These are phyloP conservation scores for Botrytis tulipae DNA, from an alignment of 2,329 filamentous ascomycete genomes.

Conservation along the genomic window DNA sequence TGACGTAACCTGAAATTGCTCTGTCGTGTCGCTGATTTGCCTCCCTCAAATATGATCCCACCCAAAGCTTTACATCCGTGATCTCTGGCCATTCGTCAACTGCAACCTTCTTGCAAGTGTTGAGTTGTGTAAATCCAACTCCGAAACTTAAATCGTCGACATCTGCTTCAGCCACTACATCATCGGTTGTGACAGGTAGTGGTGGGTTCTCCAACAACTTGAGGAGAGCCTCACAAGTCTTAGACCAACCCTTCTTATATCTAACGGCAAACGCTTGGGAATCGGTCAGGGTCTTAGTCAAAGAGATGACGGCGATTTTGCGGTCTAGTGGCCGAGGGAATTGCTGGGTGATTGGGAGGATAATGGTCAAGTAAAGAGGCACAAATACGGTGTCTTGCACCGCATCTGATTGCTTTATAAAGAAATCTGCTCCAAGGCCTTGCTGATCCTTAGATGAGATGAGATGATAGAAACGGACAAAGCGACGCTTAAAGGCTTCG, in stretches of 20 bases:
- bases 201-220: conserved; percentile 89
- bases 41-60: conserved; percentile 60
- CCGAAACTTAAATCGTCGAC: conserved; percentile 95
- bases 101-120: conserved; percentile 75
- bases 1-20: conserved; percentile 67
- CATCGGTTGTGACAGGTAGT: conserved; percentile 62
- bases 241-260: conserved; percentile 86
- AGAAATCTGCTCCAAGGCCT: conserved; percentile 89
- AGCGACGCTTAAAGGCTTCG: conserved; percentile 81
- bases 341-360: conserved; percentile 86
- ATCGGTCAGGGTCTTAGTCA: conserved; percentile 88
- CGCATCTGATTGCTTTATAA: conserved; percentile 78
- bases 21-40: conserved; percentile 74
- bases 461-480: conserved; percentile 93
- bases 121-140: conserved; percentile 88
- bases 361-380: conserved; percentile 80
- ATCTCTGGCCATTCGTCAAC: conserved; percentile 86
- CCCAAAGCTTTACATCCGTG: conserved; percentile 76
- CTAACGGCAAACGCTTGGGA: conserved; percentile 78
- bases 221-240: conserved; percentile 85
- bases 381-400: conserved; percentile 79
- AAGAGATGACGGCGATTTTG: conserved; percentile 88
- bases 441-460: conserved; percentile 68
- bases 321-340: conserved; percentile 84
- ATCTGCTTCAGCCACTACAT: conserved; percentile 80